Conservation (phyloP, 805 yeast species). For the Metschnikowia reukaufii region DNA sequence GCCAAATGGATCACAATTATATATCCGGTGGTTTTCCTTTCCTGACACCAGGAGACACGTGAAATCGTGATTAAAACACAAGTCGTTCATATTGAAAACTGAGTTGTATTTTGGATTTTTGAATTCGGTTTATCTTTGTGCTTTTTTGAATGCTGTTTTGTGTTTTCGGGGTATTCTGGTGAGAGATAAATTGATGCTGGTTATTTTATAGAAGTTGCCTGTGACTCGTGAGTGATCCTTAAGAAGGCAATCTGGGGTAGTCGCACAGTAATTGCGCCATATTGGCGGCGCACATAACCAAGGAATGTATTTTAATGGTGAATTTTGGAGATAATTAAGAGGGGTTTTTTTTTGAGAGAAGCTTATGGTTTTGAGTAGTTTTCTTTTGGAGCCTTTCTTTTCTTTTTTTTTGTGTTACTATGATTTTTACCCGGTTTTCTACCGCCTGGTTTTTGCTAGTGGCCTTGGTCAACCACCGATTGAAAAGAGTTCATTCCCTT, state of each 20-base stretch:
- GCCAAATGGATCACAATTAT: slow-evolving; percentile 48
- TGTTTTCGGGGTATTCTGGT: not conserved
- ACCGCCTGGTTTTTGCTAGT: too few species aligned
- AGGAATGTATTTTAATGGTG: too few species aligned
- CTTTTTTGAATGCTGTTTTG: not conserved
- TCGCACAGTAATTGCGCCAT: not conserved
- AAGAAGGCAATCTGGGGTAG: slow-evolving; percentile 1
- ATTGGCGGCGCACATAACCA: not conserved
- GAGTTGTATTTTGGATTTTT: not conserved
- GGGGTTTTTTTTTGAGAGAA: too few species aligned
- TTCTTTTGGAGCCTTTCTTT: too few species aligned
- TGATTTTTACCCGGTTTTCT: too few species aligned
- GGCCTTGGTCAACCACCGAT: too few species aligned
- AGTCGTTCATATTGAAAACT: slow-evolving; percentile 28
- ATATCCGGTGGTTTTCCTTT: slow-evolving; percentile 33
- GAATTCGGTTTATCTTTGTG: not conserved
- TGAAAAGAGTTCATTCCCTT: too few species aligned
- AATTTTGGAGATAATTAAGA: too few species aligned
- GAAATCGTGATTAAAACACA: slow-evolving; percentile 44
- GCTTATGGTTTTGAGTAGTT: too few species aligned
- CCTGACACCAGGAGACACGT: slow-evolving; percentile 41
- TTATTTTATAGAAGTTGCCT: not conserved
- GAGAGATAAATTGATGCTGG: not conserved
- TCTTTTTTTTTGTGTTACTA: too few species aligned
- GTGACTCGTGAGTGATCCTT: not conserved